phyloP scores from a whole-genome alignment of 257 asterid species.

The Apocynum venetum region DNA sequence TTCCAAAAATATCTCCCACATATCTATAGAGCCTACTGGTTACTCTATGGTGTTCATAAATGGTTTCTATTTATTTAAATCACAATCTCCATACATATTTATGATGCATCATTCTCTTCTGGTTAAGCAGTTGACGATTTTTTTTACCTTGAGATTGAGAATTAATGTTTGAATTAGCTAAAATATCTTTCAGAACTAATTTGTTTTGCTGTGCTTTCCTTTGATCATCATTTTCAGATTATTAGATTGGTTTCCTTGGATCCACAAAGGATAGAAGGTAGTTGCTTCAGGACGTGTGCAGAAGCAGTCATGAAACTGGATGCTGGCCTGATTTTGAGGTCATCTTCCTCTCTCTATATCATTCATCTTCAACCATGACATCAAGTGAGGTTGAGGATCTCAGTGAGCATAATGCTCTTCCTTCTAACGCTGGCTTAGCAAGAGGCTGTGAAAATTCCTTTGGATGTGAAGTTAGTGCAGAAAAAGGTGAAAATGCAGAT shows the following conservation, averaged over 20 bases:
- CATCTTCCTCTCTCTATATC: conserved; percentile 14
- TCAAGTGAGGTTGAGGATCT: conserved; percentile 32
- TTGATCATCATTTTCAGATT: not conserved
- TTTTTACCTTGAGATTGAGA: not conserved
- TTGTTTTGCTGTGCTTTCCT: too few relatives aligned
- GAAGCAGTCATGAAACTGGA: conserved; percentile 8
- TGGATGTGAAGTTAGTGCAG: conserved; percentile 32
- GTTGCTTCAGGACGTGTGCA: not conserved
- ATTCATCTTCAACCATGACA: conserved; percentile 27
- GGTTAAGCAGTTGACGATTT: not conserved
- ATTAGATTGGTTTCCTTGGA: not conserved
- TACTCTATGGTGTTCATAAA: not conserved
- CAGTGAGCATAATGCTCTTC: conserved; percentile 21
- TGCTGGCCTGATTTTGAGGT: conserved; percentile 5
- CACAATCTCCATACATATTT: not conserved
- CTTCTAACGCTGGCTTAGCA: conserved; percentile 25
- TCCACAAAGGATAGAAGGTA: not conserved
- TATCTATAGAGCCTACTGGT: not conserved
- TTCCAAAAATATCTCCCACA: not conserved
- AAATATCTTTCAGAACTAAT: not conserved
- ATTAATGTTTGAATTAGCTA: not conserved
- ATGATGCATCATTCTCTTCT: not conserved
- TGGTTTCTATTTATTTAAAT: not conserved
- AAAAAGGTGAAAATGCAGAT: conserved; percentile 29
- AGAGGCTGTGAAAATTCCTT: conserved; percentile 23